A percentile compares a stretch with the other conserved stretches of the same genome.
Evolutionary conservation across 202 grass and related monocot species (phyloP).

Genomic region (Carex sylvatica): DNA sequence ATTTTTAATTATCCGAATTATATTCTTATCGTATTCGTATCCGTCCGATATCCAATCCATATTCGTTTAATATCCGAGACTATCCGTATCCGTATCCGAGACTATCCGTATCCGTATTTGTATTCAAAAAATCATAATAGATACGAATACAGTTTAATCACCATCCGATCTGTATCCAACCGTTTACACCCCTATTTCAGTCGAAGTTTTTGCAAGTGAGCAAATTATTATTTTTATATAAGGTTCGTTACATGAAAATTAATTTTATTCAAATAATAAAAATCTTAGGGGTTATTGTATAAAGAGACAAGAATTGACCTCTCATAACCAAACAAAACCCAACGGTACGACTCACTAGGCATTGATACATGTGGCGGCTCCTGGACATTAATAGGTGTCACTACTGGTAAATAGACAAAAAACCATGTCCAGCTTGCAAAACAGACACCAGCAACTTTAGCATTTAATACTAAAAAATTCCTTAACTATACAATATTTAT

Average conservation of each 20-base stretch:
- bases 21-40: too few species aligned
- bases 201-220: too few species aligned
- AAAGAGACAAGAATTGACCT: slow-evolving; percentile 19
- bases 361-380: slow-evolving; percentile 26
- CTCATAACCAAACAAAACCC: slow-evolving; percentile 22
- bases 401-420: slow-evolving; percentile 17
- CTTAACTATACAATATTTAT: background rate
- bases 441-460: background rate
- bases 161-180: too few species aligned
- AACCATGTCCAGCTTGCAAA: slow-evolving; percentile 19
- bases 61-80: too few species aligned
- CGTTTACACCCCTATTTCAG: too few species aligned
- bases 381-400: slow-evolving; percentile 19
- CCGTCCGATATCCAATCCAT: too few species aligned
- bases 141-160: too few species aligned
- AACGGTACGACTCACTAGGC: slow-evolving; percentile 20
- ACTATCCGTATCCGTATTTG: too few species aligned
- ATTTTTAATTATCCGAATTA: too few species aligned
- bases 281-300: background rate
- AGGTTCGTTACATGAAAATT: background rate
- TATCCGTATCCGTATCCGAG: too few species aligned
- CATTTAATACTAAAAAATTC: slow-evolving; percentile 20
- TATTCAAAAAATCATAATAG: too few species aligned
- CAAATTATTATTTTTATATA: too few species aligned
- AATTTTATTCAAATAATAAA: background rate